Evolutionary conservation across 2,329 filamentous ascomycete genomes (phyloP).

Genomic region (Colletotrichum australisinense): DNA sequence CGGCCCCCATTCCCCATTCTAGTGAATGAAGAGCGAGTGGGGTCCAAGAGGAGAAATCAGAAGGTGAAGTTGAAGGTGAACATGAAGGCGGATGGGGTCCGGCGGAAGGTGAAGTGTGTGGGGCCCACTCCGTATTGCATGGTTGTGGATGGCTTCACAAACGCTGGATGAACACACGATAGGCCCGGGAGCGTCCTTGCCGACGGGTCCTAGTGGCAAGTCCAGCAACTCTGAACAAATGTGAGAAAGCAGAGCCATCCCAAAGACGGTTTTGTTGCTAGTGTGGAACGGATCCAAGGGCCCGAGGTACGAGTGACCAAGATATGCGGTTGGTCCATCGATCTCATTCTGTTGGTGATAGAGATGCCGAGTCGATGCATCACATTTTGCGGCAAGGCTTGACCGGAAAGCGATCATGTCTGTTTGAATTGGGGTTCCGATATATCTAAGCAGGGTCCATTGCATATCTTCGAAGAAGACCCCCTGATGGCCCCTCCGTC

Average conservation of each 20-base stretch:
- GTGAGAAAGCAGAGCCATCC: not conserved
- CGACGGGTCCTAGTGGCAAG: not conserved
- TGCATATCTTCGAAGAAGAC: not conserved
- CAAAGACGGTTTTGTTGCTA: not conserved
- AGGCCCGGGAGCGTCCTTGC: not conserved
- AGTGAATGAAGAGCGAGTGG: not conserved
- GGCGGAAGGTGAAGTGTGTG: not conserved
- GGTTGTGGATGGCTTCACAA: constrained; percentile 19
- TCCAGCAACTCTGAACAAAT: not conserved
- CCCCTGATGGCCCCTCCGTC: not conserved
- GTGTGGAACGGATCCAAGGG: not conserved
- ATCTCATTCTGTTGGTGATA: not conserved
- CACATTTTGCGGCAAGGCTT: not conserved
- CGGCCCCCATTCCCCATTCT: not conserved
- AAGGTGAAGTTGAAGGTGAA: not conserved
- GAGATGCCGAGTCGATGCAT: not conserved
- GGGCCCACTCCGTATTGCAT: not conserved
- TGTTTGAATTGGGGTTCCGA: not conserved
- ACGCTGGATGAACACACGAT: constrained; percentile 1
- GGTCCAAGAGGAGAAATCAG: not conserved
- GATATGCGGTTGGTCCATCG: not conserved
- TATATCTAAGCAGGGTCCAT: not conserved
- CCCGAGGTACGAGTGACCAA: not conserved
- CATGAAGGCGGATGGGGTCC: not conserved
- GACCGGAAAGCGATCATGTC: not conserved